Evolutionary conservation across 164 flowering plant species (phyloP), one percentile per base, ranked within the genome.

Genomic region (Piper longum): DNA sequence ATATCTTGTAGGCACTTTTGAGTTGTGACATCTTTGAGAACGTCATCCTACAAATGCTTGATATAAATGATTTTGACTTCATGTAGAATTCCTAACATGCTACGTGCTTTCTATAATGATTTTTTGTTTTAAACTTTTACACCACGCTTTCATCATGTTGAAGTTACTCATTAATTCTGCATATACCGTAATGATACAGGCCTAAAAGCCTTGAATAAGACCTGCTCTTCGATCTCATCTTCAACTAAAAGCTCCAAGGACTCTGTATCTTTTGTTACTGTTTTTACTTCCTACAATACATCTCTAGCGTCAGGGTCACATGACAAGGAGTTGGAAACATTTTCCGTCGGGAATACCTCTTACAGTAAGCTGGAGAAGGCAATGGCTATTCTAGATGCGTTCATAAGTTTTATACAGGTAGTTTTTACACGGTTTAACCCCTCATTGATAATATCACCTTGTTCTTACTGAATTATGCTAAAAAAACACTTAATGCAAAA

Each of bases 381-480:
- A 54, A 74, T 88, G 79, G 90, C 97, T 61, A 67, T 90, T 64
- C 74, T 92, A 72, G 75, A 88, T 78, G 78, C 72, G 63, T 92
- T 83, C 72, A 74, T 92, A 66, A 83, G 83, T 61, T 88, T 88
- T 76, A 85, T 92, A 71, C 83, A 86, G 96, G 98, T 90, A 79
- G 4, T 7, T 12, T 57, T 57, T 12, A 19, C 9, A 18, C 12
- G 18, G 6, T 44, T 44, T 44, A 44, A 5, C 11, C 6, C 2
- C 11, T 44, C 0, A 2, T 5, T 44, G 8, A 44, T 44, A 9
- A 44, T 44, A 9, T 44, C 6, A 5, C 48, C 48, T 44, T 5
- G 6, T 44, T 44, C 48, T 9, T 44, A 44, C 48, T 44, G 6
- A 5, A 44, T 9, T 5, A 5, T 44, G 11, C 11, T 9, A 44